Evolutionary conservation across 352 stramenopile species (phyloP).

Genomic region (Globisporangium cylindrosporum): DNA sequence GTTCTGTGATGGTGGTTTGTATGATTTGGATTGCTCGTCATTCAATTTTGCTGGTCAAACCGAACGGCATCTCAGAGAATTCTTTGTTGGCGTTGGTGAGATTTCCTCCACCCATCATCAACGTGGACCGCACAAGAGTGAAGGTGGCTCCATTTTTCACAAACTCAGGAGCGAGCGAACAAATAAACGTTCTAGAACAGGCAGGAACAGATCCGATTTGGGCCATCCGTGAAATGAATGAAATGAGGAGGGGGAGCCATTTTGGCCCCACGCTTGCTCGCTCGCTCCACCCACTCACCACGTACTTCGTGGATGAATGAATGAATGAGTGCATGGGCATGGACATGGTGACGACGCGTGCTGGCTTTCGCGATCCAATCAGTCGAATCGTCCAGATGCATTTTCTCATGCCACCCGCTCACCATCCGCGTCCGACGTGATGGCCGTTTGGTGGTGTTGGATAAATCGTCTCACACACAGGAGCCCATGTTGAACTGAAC

Average conservation of each 20-base stretch:
- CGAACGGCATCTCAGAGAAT: background rate
- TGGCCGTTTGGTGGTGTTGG: conserved; percentile 1
- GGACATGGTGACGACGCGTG: background rate
- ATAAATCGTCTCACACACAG: background rate
- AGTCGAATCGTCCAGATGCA: background rate
- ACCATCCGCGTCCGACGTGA: background rate
- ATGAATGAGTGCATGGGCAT: background rate
- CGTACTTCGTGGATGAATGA: background rate
- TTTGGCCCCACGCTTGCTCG: background rate
- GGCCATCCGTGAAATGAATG: background rate
- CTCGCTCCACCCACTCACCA: background rate
- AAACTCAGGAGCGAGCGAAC: background rate
- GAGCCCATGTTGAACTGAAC: conserved; percentile 16
- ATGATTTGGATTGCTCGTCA: background rate
- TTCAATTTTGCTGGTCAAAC: background rate
- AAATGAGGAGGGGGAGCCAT: background rate
- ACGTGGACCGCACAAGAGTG: conserved; percentile 1
- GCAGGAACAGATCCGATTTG: background rate
- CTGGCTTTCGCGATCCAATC: background rate
- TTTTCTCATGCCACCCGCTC: background rate
- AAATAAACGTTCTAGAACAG: conserved; percentile 11
- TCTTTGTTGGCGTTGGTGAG: background rate
- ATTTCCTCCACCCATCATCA: conserved; percentile 2
- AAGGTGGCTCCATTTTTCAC: conserved; percentile 12
- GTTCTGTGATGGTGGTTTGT: background rate